Conservation (phyloP, 2,329 filamentous ascomycete species). For the Immersiporthe knoxdaviesiana region DNA sequence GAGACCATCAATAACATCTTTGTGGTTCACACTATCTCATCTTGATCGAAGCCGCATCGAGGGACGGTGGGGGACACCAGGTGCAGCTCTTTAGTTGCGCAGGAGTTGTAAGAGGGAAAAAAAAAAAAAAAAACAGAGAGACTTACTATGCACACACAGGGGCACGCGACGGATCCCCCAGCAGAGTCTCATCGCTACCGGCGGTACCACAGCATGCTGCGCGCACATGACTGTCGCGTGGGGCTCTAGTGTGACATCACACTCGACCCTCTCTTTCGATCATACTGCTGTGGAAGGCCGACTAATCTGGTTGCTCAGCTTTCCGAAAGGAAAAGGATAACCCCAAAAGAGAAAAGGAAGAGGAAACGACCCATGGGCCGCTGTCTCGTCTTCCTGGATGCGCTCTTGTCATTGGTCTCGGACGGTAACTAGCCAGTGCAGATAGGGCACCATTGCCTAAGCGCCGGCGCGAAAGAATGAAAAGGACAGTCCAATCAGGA, state of each 20-base stretch:
- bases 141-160: no score
- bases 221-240: constrained; percentile 12
- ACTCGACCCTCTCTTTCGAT: not conserved
- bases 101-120: not conserved
- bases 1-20: not conserved
- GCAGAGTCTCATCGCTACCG: not conserved
- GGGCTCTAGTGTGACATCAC: not conserved
- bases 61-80: not conserved
- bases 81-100: not conserved
- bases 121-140: no score
- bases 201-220: constrained; percentile 14
- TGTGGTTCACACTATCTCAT: not conserved
- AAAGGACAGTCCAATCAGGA: constrained; percentile 23
- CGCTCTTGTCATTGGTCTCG: not conserved
- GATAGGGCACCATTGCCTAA: constrained; percentile 22
- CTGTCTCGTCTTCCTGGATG: constrained; percentile 6
- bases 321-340: not conserved
- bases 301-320: not conserved
- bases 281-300: not conserved
- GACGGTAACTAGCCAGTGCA: constrained; percentile 5
- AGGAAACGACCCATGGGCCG: not conserved
- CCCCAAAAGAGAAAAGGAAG: no score
- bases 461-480: constrained; percentile 21
- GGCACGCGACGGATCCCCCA: not conserved
- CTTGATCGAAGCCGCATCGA: not conserved